Conservation (phyloP, 139 green algal species). For the Chlamydomonas urium region DNA sequence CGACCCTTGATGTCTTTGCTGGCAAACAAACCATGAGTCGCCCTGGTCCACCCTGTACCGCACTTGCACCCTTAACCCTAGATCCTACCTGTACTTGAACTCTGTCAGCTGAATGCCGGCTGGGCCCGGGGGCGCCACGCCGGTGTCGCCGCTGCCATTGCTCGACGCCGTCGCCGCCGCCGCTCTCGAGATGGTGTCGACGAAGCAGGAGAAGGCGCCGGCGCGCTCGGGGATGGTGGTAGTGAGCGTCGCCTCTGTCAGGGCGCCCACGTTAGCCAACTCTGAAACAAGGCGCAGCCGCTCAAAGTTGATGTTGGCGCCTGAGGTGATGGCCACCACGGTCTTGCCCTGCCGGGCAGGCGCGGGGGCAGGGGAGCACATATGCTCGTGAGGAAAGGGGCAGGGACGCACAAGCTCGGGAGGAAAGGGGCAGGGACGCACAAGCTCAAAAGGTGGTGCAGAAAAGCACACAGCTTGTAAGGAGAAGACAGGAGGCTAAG, state of each 20-base stretch:
- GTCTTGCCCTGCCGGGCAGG: constrained; percentile 59
- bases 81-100: constrained; percentile 88
- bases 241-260: constrained; percentile 78
- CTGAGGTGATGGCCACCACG: constrained; percentile 67
- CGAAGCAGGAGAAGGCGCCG: constrained; percentile 65
- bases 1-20: too few species aligned
- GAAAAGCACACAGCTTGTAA: too few species aligned
- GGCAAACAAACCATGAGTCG: too few species aligned
- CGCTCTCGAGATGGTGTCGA: constrained; percentile 38
- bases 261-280: constrained; percentile 85
- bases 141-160: constrained; percentile 36
- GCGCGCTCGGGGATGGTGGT: constrained; percentile 78
- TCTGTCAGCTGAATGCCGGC: constrained; percentile 70
- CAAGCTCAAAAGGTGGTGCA: too few species aligned
- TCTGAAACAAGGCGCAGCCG: constrained; percentile 87
- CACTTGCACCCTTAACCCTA: not conserved
- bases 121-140: not conserved
- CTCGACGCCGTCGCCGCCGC: not conserved
- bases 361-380: too few species aligned
- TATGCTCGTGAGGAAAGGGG: too few species aligned
- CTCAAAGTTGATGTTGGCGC: constrained; percentile 98
- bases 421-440: too few species aligned
- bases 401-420: too few species aligned
- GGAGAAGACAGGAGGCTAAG: too few species aligned
- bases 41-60: not conserved